Conservation (phyloP, 2,329 filamentous ascomycete species). For the Monosporascus sp. region DNA sequence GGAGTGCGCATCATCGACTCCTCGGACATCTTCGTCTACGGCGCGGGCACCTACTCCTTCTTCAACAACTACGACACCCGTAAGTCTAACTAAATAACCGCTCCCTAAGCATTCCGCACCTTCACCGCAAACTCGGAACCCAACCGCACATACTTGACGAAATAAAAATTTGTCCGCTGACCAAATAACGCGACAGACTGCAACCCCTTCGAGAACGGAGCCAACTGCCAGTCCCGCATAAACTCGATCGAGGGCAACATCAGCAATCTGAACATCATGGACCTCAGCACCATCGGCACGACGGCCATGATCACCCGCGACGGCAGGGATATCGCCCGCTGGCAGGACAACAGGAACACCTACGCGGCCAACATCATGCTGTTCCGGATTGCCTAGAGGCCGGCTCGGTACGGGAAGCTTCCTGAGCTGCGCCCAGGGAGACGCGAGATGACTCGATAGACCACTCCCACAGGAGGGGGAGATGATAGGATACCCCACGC, state of each 20-base stretch:
- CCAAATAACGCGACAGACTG: conserved; percentile 19
- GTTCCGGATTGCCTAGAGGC: conserved; percentile 20
- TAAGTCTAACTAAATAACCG: conserved; percentile 9
- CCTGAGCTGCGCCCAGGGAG: no score
- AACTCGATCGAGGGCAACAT: conserved; percentile 31
- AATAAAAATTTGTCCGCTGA: background rate
- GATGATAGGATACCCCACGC: no score
- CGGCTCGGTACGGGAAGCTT: no score
- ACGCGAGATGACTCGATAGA: no score
- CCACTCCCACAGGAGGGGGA: no score
- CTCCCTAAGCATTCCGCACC: no score
- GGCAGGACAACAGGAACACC: conserved; percentile 27
- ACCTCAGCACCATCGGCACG: conserved; percentile 42
- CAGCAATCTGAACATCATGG: conserved; percentile 35
- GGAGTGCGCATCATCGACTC: conserved; percentile 54
- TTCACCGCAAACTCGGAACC: no score
- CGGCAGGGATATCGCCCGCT: conserved; percentile 23
- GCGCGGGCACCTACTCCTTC: conserved; percentile 55
- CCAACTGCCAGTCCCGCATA: conserved; percentile 35
- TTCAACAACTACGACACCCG: conserved; percentile 53
- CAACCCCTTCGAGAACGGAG: conserved; percentile 28
- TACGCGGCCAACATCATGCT: conserved; percentile 27
- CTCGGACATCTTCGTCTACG: conserved; percentile 47
- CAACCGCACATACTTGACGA: background rate
- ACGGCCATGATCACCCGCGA: conserved; percentile 32